Conservation (phyloP, 2,329 filamentous ascomycete species). For the Madurella mycetomatis region DNA sequence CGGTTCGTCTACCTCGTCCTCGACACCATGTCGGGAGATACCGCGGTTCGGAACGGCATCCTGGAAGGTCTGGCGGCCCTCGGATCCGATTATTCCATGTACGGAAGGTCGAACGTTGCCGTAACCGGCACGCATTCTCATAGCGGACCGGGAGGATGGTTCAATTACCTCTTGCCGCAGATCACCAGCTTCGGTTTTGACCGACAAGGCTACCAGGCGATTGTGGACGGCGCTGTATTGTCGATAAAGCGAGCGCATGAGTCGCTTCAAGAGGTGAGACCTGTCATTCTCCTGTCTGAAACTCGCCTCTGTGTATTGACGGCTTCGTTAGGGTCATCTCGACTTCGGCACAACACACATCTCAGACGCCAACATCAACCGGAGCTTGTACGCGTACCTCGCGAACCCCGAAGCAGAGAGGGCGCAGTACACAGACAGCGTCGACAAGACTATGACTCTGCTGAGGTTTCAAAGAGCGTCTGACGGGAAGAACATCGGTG, state of each 20-base stretch:
- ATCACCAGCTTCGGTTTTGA: conserved; percentile 83
- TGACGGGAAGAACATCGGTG: conserved; percentile 70
- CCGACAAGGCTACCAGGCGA: conserved; percentile 78
- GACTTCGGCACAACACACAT: conserved; percentile 60
- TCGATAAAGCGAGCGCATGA: conserved; percentile 78
- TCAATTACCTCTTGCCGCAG: conserved; percentile 87
- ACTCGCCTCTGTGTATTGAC: neutral
- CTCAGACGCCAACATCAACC: conserved; percentile 71
- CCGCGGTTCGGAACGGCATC: conserved; percentile 78
- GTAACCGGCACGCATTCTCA: conserved; percentile 89
- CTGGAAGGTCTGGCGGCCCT: conserved; percentile 64
- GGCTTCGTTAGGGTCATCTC: conserved; percentile 52
- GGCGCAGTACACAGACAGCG: conserved; percentile 55
- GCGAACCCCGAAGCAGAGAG: conserved; percentile 75
- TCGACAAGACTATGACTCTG: conserved; percentile 74
- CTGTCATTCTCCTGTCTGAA: neutral
- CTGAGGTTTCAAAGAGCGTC: conserved; percentile 67
- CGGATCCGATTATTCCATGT: conserved; percentile 68
- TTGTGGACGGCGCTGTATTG: conserved; percentile 75
- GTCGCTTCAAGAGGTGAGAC: conserved; percentile 47
- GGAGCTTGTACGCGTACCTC: conserved; percentile 79
- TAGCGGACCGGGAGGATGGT: conserved; percentile 82
- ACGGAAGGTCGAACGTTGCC: conserved; percentile 76
- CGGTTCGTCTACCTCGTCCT: conserved; percentile 81
- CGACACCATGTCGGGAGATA: conserved; percentile 83